Percentiles rank a stretch among this genome's conserved stretches.
Conservation (phyloP, 1,284 basidiomycete genomes). For the Laetiporus sulphureus region DNA sequence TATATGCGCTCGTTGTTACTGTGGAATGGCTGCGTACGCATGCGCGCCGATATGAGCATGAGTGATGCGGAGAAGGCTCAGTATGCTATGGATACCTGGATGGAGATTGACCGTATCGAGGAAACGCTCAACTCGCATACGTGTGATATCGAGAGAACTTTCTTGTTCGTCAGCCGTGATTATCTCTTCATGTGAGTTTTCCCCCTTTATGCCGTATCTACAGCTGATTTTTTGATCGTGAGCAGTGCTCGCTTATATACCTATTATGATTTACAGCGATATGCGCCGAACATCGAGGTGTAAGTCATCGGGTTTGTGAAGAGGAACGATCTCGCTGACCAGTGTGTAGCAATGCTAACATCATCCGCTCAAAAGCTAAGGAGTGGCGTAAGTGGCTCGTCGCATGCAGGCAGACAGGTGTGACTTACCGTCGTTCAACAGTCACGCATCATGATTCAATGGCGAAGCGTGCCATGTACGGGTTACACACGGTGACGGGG, state of each 20-base stretch:
- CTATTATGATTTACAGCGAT: constrained; percentile 60
- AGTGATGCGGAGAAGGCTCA: constrained; percentile 46
- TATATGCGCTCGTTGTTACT: constrained; percentile 62
- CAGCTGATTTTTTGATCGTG: constrained; percentile 1
- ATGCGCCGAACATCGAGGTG: constrained; percentile 54
- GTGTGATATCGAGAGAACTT: constrained; percentile 58
- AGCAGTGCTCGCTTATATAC: constrained; percentile 63
- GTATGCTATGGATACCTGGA: constrained; percentile 62
- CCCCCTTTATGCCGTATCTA: too few relatives aligned
- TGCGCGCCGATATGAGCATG: constrained; percentile 37
- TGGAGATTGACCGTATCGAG: constrained; percentile 65
- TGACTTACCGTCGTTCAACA: constrained; percentile 26
- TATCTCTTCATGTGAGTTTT: constrained; percentile 73
- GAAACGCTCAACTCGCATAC: constrained; percentile 54
- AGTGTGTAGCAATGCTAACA: constrained; percentile 42
- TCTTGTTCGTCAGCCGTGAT: constrained; percentile 64
- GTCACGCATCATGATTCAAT: constrained; percentile 60
- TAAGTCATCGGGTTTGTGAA: constrained; percentile 30
- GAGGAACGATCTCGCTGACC: too few relatives aligned
- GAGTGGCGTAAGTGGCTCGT: constrained; percentile 78
- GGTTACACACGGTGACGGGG: constrained; percentile 58
- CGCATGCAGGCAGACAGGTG: too few relatives aligned
- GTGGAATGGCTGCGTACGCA: constrained; percentile 64
- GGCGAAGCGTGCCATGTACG: constrained; percentile 52
- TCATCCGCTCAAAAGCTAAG: constrained; percentile 59